Evolutionary conservation across 164 flowering plant species (phyloP), one percentile per base, ranked within the genome.

Genomic region (Cinnamomum micranthum): DNA sequence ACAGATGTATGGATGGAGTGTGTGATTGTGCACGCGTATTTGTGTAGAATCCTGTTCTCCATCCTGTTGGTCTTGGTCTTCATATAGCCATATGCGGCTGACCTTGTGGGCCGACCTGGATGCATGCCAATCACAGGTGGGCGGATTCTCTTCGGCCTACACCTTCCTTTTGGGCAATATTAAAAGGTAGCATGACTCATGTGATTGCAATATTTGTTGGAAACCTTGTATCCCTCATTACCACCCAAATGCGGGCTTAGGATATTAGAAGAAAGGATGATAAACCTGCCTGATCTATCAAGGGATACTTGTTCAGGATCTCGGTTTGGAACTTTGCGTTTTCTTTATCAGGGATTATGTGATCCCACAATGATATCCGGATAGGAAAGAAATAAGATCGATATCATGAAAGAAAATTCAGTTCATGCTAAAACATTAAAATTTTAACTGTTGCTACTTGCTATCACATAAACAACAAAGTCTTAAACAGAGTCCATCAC

Each of bases 301-400:
- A 74, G 17, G 71, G 64, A 67, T 74, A 74, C 68, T 65, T 74
- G 67, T 41, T 71, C 7, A 3, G 23, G 58, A 60, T 25, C 50
- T 71, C 50, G 33, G 74, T 65, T 71, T 74, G 70, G 20, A 74
- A 28, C 20, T 70, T 74, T 6, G 80, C 64, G 12, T 71, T 72
- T 71, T 71, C 80, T 71, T 74, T 71, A 68, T 66, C 71, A 51
- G 64, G 72, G 68, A 78, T 78, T 65, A 74, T 78, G 67, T 78
- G 74, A 63, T 78, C 77, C 80, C 80, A 78, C 68, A 78, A 31
- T 4, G 80, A 78, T 24, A 78, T 50, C 80, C 71, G 74, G 55
- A 78, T 19, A 27, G 50, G 63, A 65, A 33, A 25, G 64, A 69
- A 63, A 13, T n/a, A 2, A 19, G 24, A n/a, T 22, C 20, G 64